Base-by-base conservation (phyloP, 2,329 filamentous ascomycete genomes). In the Arthrobotrys sinensis region DNA sequence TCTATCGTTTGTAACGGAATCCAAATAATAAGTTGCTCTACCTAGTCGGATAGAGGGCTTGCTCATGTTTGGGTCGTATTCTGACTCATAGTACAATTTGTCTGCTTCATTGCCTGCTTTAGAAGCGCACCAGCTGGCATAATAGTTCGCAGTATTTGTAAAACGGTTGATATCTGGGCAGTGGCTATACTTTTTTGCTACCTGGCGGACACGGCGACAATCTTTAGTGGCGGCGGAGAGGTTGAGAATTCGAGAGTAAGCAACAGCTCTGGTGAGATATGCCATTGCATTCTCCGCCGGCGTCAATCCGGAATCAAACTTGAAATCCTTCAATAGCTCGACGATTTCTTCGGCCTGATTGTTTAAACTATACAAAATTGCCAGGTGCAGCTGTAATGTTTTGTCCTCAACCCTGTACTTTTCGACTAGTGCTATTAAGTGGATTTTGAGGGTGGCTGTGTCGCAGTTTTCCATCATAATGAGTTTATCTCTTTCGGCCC, bases 371-470 rank as follows among this genome's bases (percentile, higher is more conserved):
- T 57, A 57, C 8, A 57, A 16, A 2, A 21, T 7, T 36, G 52
- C 52, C 4, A 55, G 32, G 2, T 55, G 52, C 4, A 55, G 7
- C 1, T 8, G 2, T 1, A 36, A 19, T 16, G n/a, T 38, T 1
- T 14, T 7, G 19, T 55, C 52, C 3, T 36, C 7, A n/a, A 60
- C 65, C 19, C 50, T 48, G 19, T 69, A 69, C 36, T 38, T 28
- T 36, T 48, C 65, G 4, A 60, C 50, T 10, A 69, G 65, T 28
- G 65, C 65, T 14, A 36, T 48, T 1, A 69, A 21, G 24, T 69
- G 65, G 16, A 69, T n/a, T 1, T 38, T 14, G 12, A 69, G 52
- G 2, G 14, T 32, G 12, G 6, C 14, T 1, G 40, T 6, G 8
- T 46, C 38, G 5, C 12, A 10, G 4, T 16, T 7, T 16, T 10